phyloP scores from a whole-genome alignment of 2,329 filamentous ascomycete species.

The Beauveria sp. region DNA sequence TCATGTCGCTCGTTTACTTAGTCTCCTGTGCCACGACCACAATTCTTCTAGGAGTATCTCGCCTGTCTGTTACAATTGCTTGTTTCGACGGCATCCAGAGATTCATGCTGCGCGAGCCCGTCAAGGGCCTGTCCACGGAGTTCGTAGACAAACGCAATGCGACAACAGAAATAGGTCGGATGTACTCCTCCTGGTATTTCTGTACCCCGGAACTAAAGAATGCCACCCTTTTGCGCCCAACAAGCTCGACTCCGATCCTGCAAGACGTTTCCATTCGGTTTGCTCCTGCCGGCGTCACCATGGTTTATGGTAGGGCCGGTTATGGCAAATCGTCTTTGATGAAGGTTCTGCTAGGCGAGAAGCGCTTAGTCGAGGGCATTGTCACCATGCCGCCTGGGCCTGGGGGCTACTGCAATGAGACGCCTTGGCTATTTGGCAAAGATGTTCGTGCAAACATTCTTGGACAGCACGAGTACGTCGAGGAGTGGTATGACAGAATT shows the following conservation, averaged over 20 bases:
- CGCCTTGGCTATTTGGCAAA: slow-evolving; percentile 34
- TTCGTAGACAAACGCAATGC: not conserved
- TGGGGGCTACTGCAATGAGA: slow-evolving; percentile 18
- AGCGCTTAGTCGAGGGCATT: not conserved
- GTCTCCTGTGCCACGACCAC: not conserved
- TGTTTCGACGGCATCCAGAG: not conserved
- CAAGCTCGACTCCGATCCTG: not conserved
- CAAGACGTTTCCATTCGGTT: not conserved
- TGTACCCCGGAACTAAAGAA: not conserved
- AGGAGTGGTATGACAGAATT: not conserved
- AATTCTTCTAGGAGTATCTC: not conserved
- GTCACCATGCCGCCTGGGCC: not conserved
- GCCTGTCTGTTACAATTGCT: not conserved
- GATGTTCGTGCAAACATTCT: slow-evolving; percentile 32
- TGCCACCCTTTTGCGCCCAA: not conserved
- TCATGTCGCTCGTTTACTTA: not conserved
- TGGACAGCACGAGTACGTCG: slow-evolving; percentile 14
- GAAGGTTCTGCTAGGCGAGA: not conserved
- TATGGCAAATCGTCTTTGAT: not conserved
- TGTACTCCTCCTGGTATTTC: not conserved
- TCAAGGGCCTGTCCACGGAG: not conserved
- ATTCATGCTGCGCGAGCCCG: not conserved
- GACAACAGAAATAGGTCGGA: not conserved
- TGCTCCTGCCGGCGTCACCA: slow-evolving; percentile 18
- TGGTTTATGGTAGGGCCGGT: not conserved